Conservation (phyloP, 306 rosid species). For the Quercus suber region DNA sequence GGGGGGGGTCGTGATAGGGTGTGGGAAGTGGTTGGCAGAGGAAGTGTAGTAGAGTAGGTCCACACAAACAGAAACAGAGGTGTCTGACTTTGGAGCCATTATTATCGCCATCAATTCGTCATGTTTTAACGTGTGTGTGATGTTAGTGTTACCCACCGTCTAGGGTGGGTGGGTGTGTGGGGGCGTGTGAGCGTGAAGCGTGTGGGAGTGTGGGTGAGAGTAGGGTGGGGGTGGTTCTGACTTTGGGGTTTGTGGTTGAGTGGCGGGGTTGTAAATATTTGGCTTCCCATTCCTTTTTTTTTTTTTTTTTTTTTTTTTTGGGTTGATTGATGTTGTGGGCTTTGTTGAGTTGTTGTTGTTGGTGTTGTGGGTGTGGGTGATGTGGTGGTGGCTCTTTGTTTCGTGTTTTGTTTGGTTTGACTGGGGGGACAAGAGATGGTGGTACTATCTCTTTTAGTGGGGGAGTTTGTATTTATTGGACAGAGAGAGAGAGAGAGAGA, state of each 20-base stretch:
- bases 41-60: not conserved
- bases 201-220: not conserved
- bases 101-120: not conserved
- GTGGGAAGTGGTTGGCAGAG: not conserved
- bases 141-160: conserved; percentile 24
- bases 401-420: not conserved
- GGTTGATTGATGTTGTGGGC: too few species aligned
- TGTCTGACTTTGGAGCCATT: conserved; percentile 14
- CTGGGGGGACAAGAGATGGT: not conserved
- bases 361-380: conserved; percentile 7
- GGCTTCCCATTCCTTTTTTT: too few species aligned
- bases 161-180: conserved; percentile 8
- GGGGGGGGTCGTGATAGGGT: conserved; percentile 10
- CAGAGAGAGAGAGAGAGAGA: not conserved
- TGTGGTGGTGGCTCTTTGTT: not conserved
- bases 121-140: not conserved
- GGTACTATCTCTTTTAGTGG: not conserved
- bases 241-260: not conserved
- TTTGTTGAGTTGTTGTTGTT: too few species aligned
- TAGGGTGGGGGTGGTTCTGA: not conserved
- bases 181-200: not conserved
- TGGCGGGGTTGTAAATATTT: not conserved
- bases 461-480: not conserved
- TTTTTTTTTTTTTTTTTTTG: too few species aligned
- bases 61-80: not conserved